These are phyloP conservation scores for Papiliotrema terrestris DNA, from an alignment of 1,284 basidiomycete species.

Conservation along the genomic window DNA sequence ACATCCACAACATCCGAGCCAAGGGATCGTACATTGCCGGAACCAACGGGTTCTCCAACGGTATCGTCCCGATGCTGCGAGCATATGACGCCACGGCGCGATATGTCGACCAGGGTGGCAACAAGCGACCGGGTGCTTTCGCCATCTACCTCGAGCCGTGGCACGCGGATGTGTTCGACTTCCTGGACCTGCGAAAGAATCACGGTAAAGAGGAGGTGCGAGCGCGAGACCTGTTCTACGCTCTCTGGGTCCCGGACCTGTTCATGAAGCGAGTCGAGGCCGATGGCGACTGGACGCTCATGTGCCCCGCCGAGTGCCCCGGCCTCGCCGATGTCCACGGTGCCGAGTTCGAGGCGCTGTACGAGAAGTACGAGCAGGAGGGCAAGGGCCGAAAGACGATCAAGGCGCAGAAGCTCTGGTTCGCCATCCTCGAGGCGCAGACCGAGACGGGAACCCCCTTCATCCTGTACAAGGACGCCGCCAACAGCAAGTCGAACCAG, in stretches of 20 bases:
- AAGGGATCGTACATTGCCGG: conserved; percentile 69
- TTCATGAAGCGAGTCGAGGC: conserved; percentile 95
- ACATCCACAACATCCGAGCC: conserved; percentile 94
- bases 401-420: conserved; percentile 98
- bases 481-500: conserved; percentile 95
- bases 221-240: conserved; percentile 97
- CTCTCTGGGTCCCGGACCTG: conserved; percentile 96
- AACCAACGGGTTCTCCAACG: conserved; percentile 97
- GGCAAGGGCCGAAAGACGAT: conserved; percentile 81
- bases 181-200: conserved; percentile 97
- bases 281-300: conserved; percentile 89
- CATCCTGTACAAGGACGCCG: conserved; percentile 95
- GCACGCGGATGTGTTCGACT: conserved; percentile 97
- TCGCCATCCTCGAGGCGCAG: conserved; percentile 93
- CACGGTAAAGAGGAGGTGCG: conserved; percentile 98
- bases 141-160: conserved; percentile 97
- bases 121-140: conserved; percentile 98
- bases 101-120: conserved; percentile 98
- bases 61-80: conserved; percentile 98
- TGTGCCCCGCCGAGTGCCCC: conserved; percentile 97
- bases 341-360: conserved; percentile 86
- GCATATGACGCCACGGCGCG: conserved; percentile 98
- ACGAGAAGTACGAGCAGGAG: conserved; percentile 85
- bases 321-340: conserved; percentile 86
- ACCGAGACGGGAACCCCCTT: conserved; percentile 98